Conservation (phyloP, 352 stramenopile genomes). For the Thraustotheca clavata region DNA sequence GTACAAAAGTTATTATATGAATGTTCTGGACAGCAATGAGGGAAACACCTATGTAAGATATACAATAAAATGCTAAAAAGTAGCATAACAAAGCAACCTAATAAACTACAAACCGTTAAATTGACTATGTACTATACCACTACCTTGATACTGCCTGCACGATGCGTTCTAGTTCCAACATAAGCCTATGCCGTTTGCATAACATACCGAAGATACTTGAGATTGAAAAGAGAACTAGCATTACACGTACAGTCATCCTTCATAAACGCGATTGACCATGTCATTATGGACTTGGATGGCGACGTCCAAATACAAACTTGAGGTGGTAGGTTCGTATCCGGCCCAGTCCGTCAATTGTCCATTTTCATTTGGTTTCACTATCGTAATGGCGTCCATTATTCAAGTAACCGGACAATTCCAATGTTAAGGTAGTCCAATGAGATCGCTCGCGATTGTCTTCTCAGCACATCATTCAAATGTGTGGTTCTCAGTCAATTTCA, state of each 20-base stretch:
- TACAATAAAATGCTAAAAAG: not conserved
- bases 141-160: conserved; percentile 18
- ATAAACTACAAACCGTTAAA: not conserved
- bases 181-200: not conserved
- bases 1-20: conserved; percentile 21
- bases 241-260: conserved; percentile 17
- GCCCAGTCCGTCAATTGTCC: conserved; percentile 1
- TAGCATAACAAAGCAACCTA: not conserved
- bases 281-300: not conserved
- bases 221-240: conserved; percentile 8
- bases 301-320: not conserved
- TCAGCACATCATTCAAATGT: too few relatives aligned
- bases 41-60: conserved; percentile 11
- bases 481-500: too few relatives aligned
- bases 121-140: not conserved
- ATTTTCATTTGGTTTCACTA: not conserved
- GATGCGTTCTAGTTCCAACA: conserved; percentile 1
- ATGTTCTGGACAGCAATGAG: conserved; percentile 15
- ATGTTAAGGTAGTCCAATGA: conserved; percentile 3
- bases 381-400: not conserved
- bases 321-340: not conserved
- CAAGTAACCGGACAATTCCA: not conserved
- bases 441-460: too few relatives aligned
- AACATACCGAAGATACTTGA: conserved; percentile 18
- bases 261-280: conserved; percentile 1